Evolutionary conservation across 1,139 yeast genomes (phyloP).

Genomic region (Magnusiomyces magnusii): DNA sequence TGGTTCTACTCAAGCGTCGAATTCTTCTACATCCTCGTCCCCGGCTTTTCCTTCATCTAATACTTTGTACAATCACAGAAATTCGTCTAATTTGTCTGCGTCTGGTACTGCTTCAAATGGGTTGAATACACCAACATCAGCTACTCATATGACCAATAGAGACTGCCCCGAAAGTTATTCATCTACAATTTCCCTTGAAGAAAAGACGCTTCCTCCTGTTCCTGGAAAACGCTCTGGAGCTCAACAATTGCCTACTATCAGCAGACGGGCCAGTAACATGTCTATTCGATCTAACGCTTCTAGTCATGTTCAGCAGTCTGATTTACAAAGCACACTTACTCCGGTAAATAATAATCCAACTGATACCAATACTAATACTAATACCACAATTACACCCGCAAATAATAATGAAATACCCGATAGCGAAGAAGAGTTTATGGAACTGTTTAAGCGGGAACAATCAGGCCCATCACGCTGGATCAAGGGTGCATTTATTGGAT

Average conservation of each 20-base stretch:
- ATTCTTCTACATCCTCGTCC: slow-evolving; percentile 1
- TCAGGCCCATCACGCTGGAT: slow-evolving; percentile 73
- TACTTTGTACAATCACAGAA: neutral
- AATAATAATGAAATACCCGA: slow-evolving; percentile 11
- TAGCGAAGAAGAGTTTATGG: slow-evolving; percentile 28
- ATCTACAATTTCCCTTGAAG: neutral
- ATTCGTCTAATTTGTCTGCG: neutral
- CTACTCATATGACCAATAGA: neutral
- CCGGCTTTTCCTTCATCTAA: neutral
- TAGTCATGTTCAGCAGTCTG: neutral
- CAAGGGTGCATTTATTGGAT: slow-evolving; percentile 86
- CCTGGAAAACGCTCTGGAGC: neutral
- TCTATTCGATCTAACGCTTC: neutral
- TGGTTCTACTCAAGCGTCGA: neutral
- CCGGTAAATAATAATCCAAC: slow-evolving; percentile 22
- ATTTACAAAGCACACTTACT: slow-evolving; percentile 8
- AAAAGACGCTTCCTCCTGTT: slow-evolving; percentile 6
- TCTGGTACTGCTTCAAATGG: neutral
- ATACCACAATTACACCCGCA: slow-evolving; percentile 8
- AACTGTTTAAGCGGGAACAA: slow-evolving; percentile 37
- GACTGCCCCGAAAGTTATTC: neutral
- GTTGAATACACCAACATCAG: neutral
- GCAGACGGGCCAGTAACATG: neutral
- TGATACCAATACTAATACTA: neutral
- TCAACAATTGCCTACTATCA: neutral